phyloP scores from a whole-genome alignment of 1,284 basidiomycete species.

The Leccinum subspadiceum region DNA sequence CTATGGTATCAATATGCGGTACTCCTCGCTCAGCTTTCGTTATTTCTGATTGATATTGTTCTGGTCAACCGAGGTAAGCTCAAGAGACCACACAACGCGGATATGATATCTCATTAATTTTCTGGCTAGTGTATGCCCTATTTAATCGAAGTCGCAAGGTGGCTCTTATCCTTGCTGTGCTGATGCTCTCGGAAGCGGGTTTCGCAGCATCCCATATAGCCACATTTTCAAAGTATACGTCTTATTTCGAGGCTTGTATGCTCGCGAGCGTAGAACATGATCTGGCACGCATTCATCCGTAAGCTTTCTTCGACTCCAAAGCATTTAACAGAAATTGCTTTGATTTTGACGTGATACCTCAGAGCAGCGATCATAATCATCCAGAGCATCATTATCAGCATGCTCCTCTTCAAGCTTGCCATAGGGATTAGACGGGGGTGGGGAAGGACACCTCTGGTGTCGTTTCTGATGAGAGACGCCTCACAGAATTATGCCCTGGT shows the following conservation, averaged over 20 bases:
- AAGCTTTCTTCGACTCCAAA: neutral
- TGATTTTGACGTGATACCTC: neutral
- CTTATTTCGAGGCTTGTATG: constrained; percentile 16
- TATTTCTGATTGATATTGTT: constrained; percentile 12
- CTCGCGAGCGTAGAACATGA: neutral
- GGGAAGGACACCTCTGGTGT: constrained; percentile 19
- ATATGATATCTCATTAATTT: neutral
- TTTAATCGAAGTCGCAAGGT: constrained; percentile 23
- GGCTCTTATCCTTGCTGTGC: constrained; percentile 4
- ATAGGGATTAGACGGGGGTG: constrained; percentile 1
- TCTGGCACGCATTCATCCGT: neutral
- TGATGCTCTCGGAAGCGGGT: constrained; percentile 14
- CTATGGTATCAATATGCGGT: constrained; percentile 18
- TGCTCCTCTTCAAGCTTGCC: constrained; percentile 12
- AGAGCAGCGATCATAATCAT: constrained; percentile 6
- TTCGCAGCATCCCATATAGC: neutral
- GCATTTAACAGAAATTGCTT: neutral
- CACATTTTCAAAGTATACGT: neutral
- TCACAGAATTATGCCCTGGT: constrained; percentile 8
- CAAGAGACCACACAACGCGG: no score
- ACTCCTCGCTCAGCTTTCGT: constrained; percentile 1
- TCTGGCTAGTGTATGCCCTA: constrained; percentile 17
- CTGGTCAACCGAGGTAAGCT: constrained; percentile 22
- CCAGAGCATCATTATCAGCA: constrained; percentile 14
- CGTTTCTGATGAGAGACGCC: constrained; percentile 21